These are phyloP conservation scores for Marasmius oreades DNA, from an alignment of 1,284 basidiomycete genomes.

Conservation along the genomic window DNA sequence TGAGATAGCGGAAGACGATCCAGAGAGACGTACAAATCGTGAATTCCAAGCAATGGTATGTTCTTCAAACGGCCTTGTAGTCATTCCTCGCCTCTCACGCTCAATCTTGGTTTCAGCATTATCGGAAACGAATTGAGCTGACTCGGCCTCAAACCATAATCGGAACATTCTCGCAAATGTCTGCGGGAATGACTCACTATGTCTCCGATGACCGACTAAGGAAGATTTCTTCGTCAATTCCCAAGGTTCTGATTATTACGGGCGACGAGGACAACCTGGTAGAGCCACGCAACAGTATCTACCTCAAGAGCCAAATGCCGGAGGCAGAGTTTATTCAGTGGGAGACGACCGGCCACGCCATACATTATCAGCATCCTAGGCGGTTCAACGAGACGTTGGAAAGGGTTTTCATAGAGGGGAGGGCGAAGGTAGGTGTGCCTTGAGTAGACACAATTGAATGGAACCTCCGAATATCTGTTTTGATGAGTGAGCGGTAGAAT, in stretches of 20 bases:
- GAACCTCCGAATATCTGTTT: too few species aligned
- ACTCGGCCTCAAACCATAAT: conserved; percentile 58
- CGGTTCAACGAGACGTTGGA: conserved; percentile 60
- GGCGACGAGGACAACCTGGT: conserved; percentile 77
- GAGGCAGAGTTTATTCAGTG: conserved; percentile 67
- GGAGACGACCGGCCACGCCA: conserved; percentile 65
- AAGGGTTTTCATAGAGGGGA: conserved; percentile 40
- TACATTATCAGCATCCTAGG: conserved; percentile 51
- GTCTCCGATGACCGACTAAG: conserved; percentile 55
- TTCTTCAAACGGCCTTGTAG: conserved; percentile 5
- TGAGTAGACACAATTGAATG: too few species aligned
- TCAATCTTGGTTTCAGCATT: conserved; percentile 33
- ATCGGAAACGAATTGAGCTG: conserved; percentile 48
- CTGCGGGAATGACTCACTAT: conserved; percentile 67
- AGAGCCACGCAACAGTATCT: conserved; percentile 48
- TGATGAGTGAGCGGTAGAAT: too few species aligned
- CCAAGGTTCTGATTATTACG: conserved; percentile 61
- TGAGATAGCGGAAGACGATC: conserved; percentile 44
- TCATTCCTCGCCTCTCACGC: not conserved
- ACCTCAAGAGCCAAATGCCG: conserved; percentile 62
- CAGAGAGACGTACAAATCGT: conserved; percentile 56
- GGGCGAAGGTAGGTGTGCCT: conserved; percentile 9
- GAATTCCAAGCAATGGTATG: conserved; percentile 53
- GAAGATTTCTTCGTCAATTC: conserved; percentile 52
- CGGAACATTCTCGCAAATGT: conserved; percentile 75